Evolutionary conservation across 768 basidiomycete genomes (phyloP), one percentile per base, ranked within the genome.

Genomic region (Naematelia encephala): DNA sequence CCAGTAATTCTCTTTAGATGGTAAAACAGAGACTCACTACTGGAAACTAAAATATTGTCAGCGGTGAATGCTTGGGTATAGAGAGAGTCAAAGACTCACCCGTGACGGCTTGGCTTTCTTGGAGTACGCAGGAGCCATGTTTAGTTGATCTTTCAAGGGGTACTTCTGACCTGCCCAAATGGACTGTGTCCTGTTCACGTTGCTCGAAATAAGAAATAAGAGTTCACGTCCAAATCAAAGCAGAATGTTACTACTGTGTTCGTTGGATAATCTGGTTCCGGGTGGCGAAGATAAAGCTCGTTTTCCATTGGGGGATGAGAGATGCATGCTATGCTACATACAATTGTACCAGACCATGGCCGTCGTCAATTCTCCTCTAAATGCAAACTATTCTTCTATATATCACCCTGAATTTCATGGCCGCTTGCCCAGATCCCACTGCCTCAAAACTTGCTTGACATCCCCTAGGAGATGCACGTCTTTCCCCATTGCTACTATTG

Each of bases 401-500:
- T 29, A 4, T 29, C 29, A 10, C 34, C 16, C 34, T 39, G 10
- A 5, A n/a, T 29, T 34, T 55, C 42, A 39, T 16, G 34, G 34
- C 34, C 34, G 26, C 53, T 43, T 51, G 5, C 75, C 75, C 48
- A 77, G 47, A 26, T 69, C 75, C 75, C 75, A 77, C 46, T 65
- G 58, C 59, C 56, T 64, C 64, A 77, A 53, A 16, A 62, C 63
- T 25, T 60, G 51, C 56, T 60, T 59, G 4, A 79, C 70, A 64
- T 86, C 81, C 8, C 85, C 85, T 47, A 89, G 23, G 22, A 57
- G 80, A 44, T 90, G 88, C 55, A 92, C 84, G 56, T 84, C 83
- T 29, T 62, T 49, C 3, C 91, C 93, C 85, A 89, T 89, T 29
- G 82, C 85, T 3, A 96, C 86, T 39, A 96, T 80, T 1, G 91